These are phyloP conservation scores for Backusella luteola DNA, from an alignment of 192 early-diverging fungal species.

Conservation along the genomic window DNA sequence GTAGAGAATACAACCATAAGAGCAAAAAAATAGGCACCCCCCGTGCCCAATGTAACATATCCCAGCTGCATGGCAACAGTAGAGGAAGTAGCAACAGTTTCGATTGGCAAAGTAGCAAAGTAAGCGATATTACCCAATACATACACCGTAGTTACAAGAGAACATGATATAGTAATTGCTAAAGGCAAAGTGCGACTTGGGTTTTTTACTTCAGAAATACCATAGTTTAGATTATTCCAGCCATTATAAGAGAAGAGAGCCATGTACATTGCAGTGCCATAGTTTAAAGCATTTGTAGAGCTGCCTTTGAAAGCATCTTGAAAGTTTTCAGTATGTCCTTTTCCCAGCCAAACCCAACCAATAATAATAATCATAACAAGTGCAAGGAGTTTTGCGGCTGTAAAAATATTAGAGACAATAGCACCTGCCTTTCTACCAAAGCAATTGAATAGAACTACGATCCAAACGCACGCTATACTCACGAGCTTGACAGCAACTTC, in stretches of 20 bases:
- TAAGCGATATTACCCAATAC: slow-evolving; percentile 79
- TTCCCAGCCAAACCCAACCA: slow-evolving; percentile 64
- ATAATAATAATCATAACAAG: slow-evolving; percentile 66
- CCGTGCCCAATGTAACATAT: slow-evolving; percentile 54
- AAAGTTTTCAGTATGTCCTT: slow-evolving; percentile 49
- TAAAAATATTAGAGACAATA: slow-evolving; percentile 67
- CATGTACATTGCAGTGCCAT: slow-evolving; percentile 70
- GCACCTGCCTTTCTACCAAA: slow-evolving; percentile 42
- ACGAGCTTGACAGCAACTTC: slow-evolving; percentile 26
- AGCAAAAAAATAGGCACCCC: slow-evolving; percentile 64
- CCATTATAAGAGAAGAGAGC: slow-evolving; percentile 57
- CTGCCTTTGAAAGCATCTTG: slow-evolving; percentile 52
- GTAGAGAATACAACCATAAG: slow-evolving; percentile 68
- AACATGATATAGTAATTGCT: slow-evolving; percentile 66
- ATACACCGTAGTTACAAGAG: slow-evolving; percentile 68
- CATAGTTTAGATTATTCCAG: slow-evolving; percentile 75
- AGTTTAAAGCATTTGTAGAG: slow-evolving; percentile 54
- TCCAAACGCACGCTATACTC: slow-evolving; percentile 31
- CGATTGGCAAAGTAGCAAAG: slow-evolving; percentile 72
- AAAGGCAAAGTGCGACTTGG: slow-evolving; percentile 72
- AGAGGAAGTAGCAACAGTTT: slow-evolving; percentile 57
- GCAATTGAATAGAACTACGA: slow-evolving; percentile 39
- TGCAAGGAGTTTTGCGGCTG: slow-evolving; percentile 67
- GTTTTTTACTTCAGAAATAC: slow-evolving; percentile 77
- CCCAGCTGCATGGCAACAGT: slow-evolving; percentile 67